Conservation (phyloP, 805 yeast species). For the Hanseniaspora vineae region DNA sequence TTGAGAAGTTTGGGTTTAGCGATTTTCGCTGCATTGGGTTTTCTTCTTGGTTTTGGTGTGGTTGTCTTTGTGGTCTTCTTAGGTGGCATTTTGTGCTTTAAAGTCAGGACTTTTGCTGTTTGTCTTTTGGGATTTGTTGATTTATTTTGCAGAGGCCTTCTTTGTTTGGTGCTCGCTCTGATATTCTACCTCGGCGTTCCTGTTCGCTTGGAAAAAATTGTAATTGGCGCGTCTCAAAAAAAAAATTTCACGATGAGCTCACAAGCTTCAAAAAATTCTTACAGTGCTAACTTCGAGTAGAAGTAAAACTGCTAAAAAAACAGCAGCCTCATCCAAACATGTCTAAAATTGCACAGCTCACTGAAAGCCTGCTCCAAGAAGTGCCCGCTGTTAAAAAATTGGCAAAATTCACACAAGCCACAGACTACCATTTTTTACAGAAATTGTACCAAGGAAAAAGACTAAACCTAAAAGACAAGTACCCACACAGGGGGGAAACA, state of each 20-base stretch:
- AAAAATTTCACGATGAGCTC: neutral
- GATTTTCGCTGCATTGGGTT: neutral
- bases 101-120: neutral
- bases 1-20: no score
- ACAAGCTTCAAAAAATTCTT: no score
- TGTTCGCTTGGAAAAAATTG: neutral
- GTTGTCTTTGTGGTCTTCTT: no score
- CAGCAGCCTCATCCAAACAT: no score
- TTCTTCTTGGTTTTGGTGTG: neutral
- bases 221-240: neutral
- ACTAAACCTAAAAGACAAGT: conserved; percentile 27
- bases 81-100: neutral
- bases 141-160: no score
- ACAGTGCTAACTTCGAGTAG: no score
- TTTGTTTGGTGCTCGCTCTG: neutral
- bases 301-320: no score
- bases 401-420: neutral
- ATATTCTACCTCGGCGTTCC: conserved; percentile 1
- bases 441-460: conserved; percentile 9
- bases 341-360: neutral
- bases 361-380: neutral
- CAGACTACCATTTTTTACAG: neutral
- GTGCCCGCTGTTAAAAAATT: neutral
- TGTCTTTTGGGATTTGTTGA: no score
- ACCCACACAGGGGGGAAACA: conserved; percentile 24